Evolutionary conservation across 129 eudicot genomes (phyloP), one percentile per base, ranked within the genome.

Genomic region (Arctium minus): DNA sequence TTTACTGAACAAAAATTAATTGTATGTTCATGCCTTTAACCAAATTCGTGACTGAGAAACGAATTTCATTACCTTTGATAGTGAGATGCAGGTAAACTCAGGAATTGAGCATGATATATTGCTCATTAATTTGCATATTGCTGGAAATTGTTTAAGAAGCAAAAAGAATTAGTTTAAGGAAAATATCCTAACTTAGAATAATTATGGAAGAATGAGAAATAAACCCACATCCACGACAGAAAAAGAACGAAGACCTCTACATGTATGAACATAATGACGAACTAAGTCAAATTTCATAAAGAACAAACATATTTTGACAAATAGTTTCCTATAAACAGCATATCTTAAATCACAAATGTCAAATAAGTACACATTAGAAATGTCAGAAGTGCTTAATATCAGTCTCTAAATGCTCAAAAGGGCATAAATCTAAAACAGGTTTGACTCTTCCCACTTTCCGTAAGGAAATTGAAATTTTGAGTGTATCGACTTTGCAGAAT

Each of bases 31-130:
- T 81, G 77, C 73, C 75, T 70, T 77, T 17, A 71, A 77, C 37
- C 17, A 60, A 62, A 76, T 38, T 30, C 42, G 33, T 2, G 30
- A 31, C 10, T 50, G 12, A 53, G 29, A 78, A 77, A 77, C 1
- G 33, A 39, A 40, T 8, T 67, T 8, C 8, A 30, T 40, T 84
- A 96, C 99, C 99, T 96, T 96, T n/a, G 99, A 89, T 73, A 97
- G 85, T 73, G 99, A 85, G 75, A 96, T 80, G 85, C 98, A 93
- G 48, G 98, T 96, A 79, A 96, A 96, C 65, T 96, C 98, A 5
- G 99, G 99, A 90, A 96, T 87, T 15, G 99, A 89, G 82, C 99
- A 96, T 72, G 92, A 86, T 76, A 92, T 80, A 78, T 83, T 85
- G 84, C 89, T 93, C 99, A 96, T 92, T 35, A 48, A 88, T 86